phyloP scores from a whole-genome alignment of 257 asterid genomes.

The Solanum neorickii region DNA sequence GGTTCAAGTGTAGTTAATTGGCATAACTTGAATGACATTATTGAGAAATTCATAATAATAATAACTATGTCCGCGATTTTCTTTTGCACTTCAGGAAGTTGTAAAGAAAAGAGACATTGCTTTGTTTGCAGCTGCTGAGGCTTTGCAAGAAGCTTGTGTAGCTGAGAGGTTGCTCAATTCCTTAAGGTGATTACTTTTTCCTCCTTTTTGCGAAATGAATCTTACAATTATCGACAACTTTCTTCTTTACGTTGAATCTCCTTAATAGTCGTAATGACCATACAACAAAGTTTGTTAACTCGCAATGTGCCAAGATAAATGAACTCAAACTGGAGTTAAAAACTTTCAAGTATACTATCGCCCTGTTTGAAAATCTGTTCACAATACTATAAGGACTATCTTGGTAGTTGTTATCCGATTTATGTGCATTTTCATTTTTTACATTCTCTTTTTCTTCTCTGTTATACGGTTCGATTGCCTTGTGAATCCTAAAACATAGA shows the following conservation, averaged over 20 bases:
- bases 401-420: no score
- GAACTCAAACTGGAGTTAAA: no score
- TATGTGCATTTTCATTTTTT: no score
- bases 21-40: not conserved
- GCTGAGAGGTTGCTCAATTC: slow-evolving; percentile 71
- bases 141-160: slow-evolving; percentile 73
- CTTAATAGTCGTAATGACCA: not conserved
- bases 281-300: not conserved
- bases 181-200: slow-evolving; percentile 33
- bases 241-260: not conserved
- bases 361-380: no score
- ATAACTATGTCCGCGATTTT: not conserved
- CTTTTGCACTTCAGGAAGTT: slow-evolving; percentile 35
- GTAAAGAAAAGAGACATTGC: slow-evolving; percentile 49
- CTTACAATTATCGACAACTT: not conserved
- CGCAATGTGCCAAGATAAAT: not conserved
- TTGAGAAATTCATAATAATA: not conserved
- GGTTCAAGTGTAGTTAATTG: not conserved
- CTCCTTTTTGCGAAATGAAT: not conserved
- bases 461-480: not conserved
- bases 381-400: no score
- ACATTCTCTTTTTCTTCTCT: no score
- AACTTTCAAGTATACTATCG: not conserved
- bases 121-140: slow-evolving; percentile 53
- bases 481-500: not conserved